Evolutionary conservation across 306 rosid species (phyloP).

Genomic region (Ammopiptanthus mongolicus): DNA sequence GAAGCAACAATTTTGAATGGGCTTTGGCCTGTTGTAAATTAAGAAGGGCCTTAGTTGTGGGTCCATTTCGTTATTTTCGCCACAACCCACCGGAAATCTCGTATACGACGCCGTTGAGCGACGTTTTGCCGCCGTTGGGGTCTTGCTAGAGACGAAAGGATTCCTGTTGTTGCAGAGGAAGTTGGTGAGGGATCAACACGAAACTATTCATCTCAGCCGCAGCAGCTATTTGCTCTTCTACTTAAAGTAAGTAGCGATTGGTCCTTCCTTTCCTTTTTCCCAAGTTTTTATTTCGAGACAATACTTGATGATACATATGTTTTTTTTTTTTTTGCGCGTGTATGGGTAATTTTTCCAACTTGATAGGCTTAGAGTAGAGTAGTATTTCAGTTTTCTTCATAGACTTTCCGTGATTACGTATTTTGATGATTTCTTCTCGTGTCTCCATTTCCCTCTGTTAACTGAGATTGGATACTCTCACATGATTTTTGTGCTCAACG

Average conservation of each 20-base stretch:
- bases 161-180: neutral
- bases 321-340: neutral
- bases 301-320: neutral
- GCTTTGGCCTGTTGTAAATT: neutral
- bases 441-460: neutral
- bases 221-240: neutral
- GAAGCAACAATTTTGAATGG: no score
- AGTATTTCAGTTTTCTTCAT: neutral
- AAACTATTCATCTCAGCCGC: neutral
- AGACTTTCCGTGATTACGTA: neutral
- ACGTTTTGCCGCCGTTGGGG: neutral
- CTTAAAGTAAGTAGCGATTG: neutral
- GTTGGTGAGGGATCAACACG: neutral
- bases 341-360: neutral
- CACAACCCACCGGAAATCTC: neutral
- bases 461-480: no score
- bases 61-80: neutral
- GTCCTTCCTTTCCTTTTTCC: neutral
- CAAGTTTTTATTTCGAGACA: neutral
- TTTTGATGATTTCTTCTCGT: neutral
- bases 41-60: neutral
- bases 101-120: neutral
- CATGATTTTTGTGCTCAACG: no score
- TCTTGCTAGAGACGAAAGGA: neutral
- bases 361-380: neutral